Evolutionary conservation across 257 asterid species (phyloP), one percentile per base, ranked within the genome.

Genomic region (Rehmannia glutinosa): DNA sequence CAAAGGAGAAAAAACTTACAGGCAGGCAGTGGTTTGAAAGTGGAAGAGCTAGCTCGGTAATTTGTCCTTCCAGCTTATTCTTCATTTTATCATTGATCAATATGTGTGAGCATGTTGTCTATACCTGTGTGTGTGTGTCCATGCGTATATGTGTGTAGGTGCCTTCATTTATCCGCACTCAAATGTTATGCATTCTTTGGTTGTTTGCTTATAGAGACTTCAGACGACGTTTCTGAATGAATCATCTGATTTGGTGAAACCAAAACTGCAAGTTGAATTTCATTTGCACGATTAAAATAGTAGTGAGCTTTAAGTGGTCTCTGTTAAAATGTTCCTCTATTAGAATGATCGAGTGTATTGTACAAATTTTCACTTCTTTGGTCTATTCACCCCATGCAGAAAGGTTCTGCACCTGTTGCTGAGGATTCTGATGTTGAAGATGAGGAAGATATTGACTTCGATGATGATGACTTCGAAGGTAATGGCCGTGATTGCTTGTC

Each of bases 21-120:
- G 99, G 99, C 75, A 81, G 97, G 60, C 97, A 85, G 75, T 94
- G 95, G 95, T 94, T 94, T 77, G 99, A 88, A 80, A 93, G 91
- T 71, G 95, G 89, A 84, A 82, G 96, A 70, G 86, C 86, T 60
- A 8, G 84, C 35, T 32, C 71, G 87, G 96, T 86, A 87, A 16
- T 32, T 63, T 23, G 15, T 75, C 64, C 21, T 77, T n/a, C n/a
- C n/a, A n/a, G n/a, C n/a, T n/a, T n/a, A n/a, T 64, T 60, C 42
- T 42, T 62, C 57, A 42, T 70, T 30, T n/a, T 45, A n/a, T 72
- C 57, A 5, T 38, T 55, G 68, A 20, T 69, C 33, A 32, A 30
- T 42, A 57, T 32, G 36, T 36, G 24, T n/a, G n/a, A n/a, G n/a
- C 35, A 59, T 66, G 4, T 23, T 74, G 19, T 16, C 21, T 36